Conservation (phyloP, 192 early-diverging fungal species). For the Glomus cerebriforme region DNA sequence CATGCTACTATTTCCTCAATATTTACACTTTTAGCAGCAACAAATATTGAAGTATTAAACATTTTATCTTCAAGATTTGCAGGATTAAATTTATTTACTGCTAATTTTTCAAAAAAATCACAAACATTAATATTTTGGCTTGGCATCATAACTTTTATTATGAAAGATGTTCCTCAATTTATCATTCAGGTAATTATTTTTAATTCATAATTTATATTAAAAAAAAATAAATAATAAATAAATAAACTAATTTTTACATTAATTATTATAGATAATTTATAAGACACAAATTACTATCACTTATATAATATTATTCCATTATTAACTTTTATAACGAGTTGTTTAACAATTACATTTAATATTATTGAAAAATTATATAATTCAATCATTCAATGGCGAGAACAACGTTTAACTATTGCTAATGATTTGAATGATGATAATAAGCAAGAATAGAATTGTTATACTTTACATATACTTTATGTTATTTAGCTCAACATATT, state of each 20-base stretch:
- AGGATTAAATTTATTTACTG: background rate
- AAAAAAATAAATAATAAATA: too few relatives aligned
- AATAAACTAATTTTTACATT: background rate
- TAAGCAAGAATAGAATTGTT: too few relatives aligned
- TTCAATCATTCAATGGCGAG: background rate
- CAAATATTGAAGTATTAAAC: background rate
- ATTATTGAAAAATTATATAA: slow-evolving; percentile 2
- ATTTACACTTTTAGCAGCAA: too few relatives aligned
- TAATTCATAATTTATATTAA: background rate
- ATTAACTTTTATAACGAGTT: background rate
- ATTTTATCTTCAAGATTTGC: background rate
- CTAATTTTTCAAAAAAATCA: background rate
- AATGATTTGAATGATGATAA: too few relatives aligned
- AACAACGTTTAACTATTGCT: too few relatives aligned
- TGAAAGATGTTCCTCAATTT: too few relatives aligned
- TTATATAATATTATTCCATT: slow-evolving; percentile 3
- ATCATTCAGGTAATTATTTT: too few relatives aligned
- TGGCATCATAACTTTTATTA: background rate
- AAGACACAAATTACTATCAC: background rate
- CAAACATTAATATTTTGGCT: background rate
- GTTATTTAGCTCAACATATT: too few relatives aligned
- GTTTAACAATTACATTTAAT: background rate
- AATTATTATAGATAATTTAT: background rate
- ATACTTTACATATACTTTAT: too few relatives aligned
- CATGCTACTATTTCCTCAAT: background rate